phyloP scores from a whole-genome alignment of 1,139 yeast species.

The Sugiyamaella xylanicola region DNA sequence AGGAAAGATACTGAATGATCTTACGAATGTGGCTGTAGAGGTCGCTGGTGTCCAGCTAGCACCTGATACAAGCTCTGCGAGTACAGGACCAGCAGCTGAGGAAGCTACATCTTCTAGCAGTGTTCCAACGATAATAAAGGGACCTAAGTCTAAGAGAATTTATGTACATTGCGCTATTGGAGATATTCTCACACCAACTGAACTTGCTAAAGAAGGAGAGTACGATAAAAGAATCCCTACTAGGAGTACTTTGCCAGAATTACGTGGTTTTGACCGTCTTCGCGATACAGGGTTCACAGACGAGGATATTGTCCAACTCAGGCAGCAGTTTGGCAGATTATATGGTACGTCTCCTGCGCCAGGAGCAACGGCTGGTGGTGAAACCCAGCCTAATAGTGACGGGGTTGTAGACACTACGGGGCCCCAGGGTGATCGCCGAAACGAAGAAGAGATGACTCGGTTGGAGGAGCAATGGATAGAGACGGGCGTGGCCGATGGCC shows the following conservation, averaged over 20 bases:
- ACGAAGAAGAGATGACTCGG: slow-evolving; percentile 43
- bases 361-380: slow-evolving; percentile 6
- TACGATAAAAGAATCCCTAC: slow-evolving; percentile 55
- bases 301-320: slow-evolving; percentile 68
- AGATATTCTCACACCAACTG: slow-evolving; percentile 60
- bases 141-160: slow-evolving; percentile 38
- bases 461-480: slow-evolving; percentile 92
- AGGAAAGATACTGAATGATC: slow-evolving; percentile 69
- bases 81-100: slow-evolving; percentile 5
- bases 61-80: slow-evolving; percentile 37
- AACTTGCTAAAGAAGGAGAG: slow-evolving; percentile 63
- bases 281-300: slow-evolving; percentile 80
- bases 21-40: slow-evolving; percentile 57
- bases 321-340: slow-evolving; percentile 71
- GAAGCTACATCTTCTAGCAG: background rate
- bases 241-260: slow-evolving; percentile 63
- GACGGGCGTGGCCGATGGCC: slow-evolving; percentile 58
- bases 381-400: slow-evolving; percentile 28
- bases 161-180: slow-evolving; percentile 85
- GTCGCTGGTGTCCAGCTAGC: slow-evolving; percentile 37
- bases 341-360: slow-evolving; percentile 52
- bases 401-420: slow-evolving; percentile 38
- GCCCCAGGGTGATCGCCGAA: slow-evolving; percentile 40
- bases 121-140: slow-evolving; percentile 19
- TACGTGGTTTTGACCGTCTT: slow-evolving; percentile 82